Evolutionary conservation across 805 yeast genomes (phyloP), one percentile per base, ranked within the genome.

Genomic region (Lipomyces lipofer): DNA sequence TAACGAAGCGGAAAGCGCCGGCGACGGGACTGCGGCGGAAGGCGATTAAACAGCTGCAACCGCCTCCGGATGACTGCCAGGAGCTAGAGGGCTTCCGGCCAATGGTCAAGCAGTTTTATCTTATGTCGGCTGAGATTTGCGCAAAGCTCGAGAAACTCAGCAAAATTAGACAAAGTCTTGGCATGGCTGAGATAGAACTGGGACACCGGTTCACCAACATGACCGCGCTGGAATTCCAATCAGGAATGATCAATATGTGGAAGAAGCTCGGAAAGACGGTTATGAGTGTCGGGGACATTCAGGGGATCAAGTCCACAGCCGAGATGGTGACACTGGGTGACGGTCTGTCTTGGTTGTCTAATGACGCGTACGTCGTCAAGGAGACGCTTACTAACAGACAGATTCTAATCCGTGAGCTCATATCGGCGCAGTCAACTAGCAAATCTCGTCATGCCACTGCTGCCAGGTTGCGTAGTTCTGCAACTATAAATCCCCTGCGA

Each of bases 371-470:
- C 69, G 84, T 86, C 54, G 85, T 91, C 53, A 94, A 94, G 69
- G 99, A 94, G 71, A 85, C 96, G 0, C 74, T 94, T 51, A 94
- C 99, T 0, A 91, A 92, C 71, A 78, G 99, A 55, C 96, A 94
- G 69, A 75, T 94, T 53, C 72, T 92, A 35, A 94, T 94, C 96
- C 79, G 97, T 50, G 99, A 94, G 62, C 74, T 89, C 48, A 65
- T 80, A 29, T 86, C 81, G 66, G 91, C 97, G 1, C 95, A 91
- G 68, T 81, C 83, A 6, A 81, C 76, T 52, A 82, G 96, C 1
- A 82, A 79, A 62, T 71, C 79, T 28, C 86, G 82, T 64, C 95
- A 88, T 64, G 79, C 81, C 46, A 77, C 80, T 3, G 95, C 95
- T 0, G 77, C 81, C 7, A 72, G 80, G 40, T 83, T 84, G 64